Percentiles rank a stretch among this genome's conserved stretches.
Conservation (phyloP, 2,329 filamentous ascomycete genomes). For the Ophiosphaerella narmari region DNA sequence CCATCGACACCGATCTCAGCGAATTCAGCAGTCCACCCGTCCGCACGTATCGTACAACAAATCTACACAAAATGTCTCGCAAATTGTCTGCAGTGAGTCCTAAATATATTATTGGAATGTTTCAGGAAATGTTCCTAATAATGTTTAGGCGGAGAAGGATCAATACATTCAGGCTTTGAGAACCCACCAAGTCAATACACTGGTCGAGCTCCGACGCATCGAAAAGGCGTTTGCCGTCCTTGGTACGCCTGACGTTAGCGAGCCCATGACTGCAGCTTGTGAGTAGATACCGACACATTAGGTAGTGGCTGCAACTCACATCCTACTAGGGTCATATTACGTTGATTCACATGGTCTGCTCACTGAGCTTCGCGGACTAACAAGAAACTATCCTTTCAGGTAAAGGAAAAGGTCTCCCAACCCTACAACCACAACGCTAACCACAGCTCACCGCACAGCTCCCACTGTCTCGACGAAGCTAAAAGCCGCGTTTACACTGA, state of each 20-base stretch:
- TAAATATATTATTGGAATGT: background rate
- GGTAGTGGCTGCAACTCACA: constrained; percentile 3
- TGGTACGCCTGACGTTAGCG: constrained; percentile 63
- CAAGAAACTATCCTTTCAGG: constrained; percentile 68
- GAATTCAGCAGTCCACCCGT: constrained; percentile 33
- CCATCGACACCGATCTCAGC: constrained; percentile 21
- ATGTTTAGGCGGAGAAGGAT: constrained; percentile 50
- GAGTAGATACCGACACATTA: constrained; percentile 8
- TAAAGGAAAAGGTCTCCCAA: constrained; percentile 10
- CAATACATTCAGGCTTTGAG: constrained; percentile 67
- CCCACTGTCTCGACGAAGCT: constrained; percentile 67
- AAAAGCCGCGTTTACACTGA: constrained; percentile 67
- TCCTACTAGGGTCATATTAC: constrained; percentile 62
- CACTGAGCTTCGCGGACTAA: constrained; percentile 70
- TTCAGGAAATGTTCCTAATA: constrained; percentile 6
- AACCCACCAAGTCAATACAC: constrained; percentile 72
- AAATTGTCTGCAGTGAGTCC: constrained; percentile 33
- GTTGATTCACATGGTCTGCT: constrained; percentile 72
- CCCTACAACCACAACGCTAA: background rate
- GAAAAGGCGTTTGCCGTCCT: constrained; percentile 67
- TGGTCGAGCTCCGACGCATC: constrained; percentile 72
- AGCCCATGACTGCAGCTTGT: constrained; percentile 72
- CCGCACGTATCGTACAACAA: constrained; percentile 27
- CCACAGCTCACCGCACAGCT: constrained; percentile 44
- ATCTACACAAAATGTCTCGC: constrained; percentile 32